Evolutionary conservation across 768 basidiomycete genomes (phyloP).

Genomic region (Erythrobasidium yunnanense): DNA sequence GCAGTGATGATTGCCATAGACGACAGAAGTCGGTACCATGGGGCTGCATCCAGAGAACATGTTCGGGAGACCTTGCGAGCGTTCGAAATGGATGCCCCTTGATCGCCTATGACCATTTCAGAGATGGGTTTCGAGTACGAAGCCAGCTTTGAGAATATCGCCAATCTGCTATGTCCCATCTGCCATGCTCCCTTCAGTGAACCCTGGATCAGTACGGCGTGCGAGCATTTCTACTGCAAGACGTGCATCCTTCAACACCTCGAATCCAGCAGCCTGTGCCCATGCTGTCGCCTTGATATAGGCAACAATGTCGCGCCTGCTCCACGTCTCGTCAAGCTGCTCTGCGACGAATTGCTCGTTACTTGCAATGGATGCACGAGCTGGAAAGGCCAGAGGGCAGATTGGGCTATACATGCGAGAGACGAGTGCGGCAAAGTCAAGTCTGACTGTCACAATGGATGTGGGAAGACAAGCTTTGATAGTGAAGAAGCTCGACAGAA

Average conservation of each 20-base stretch:
- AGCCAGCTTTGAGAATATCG: neutral
- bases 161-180: constrained; percentile 15
- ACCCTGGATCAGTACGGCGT: constrained; percentile 12
- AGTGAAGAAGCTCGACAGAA: neutral
- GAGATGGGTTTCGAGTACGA: constrained; percentile 10
- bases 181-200: constrained; percentile 5
- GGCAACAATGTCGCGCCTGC: constrained; percentile 1
- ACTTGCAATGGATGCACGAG: neutral
- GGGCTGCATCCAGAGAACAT: too few relatives aligned
- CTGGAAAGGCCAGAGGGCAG: constrained; percentile 15
- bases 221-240: constrained; percentile 25
- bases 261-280: constrained; percentile 6
- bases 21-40: too few relatives aligned
- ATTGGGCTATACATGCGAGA: constrained; percentile 1
- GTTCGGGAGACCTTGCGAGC: too few relatives aligned
- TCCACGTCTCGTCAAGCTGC: constrained; percentile 17
- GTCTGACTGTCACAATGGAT: neutral
- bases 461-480: neutral
- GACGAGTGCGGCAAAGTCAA: constrained; percentile 7
- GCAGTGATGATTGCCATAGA: too few relatives aligned
- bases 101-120: neutral
- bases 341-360: constrained; percentile 21
- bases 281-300: constrained; percentile 10
- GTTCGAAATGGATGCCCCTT: too few relatives aligned
- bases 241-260: constrained; percentile 12